Conservation (phyloP, 2,329 filamentous ascomycete species). For the Lasiodiplodia sp. region DNA sequence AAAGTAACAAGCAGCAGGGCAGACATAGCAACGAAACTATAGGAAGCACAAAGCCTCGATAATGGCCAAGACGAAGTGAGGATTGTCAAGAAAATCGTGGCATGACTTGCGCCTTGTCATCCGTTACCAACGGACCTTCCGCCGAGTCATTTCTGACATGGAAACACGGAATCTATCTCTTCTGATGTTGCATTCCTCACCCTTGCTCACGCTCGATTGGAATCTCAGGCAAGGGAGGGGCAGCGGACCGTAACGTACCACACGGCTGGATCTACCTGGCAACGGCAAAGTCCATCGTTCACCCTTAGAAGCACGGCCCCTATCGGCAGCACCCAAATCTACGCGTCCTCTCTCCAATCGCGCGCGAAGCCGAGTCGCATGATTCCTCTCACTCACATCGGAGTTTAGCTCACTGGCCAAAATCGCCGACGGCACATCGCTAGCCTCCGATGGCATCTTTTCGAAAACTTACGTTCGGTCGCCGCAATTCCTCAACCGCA, state of each 20-base stretch:
- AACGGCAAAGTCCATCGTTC: neutral
- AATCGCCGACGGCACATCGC: neutral
- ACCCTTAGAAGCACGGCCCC: neutral
- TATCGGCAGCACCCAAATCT: neutral
- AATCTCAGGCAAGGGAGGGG: slow-evolving; percentile 1
- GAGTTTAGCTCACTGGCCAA: neutral
- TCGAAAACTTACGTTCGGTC: neutral
- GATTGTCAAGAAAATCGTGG: no score
- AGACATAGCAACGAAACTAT: no score
- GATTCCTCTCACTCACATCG: neutral
- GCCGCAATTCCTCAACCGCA: slow-evolving; percentile 6
- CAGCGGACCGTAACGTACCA: slow-evolving; percentile 5
- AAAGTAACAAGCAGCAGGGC: no score
- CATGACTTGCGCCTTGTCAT: no score
- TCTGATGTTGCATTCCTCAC: slow-evolving; percentile 4
- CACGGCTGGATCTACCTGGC: neutral
- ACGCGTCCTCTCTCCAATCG: neutral
- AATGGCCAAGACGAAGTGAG: no score
- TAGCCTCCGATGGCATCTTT: slow-evolving; percentile 19
- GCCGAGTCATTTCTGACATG: neutral
- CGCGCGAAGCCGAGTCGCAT: neutral
- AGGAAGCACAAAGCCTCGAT: no score
- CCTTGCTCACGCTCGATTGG: slow-evolving; percentile 14
- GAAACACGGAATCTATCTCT: neutral
- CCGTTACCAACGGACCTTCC: no score